Conservation (phyloP, 176 grass and related monocot species). For the Oryza australiensis region DNA sequence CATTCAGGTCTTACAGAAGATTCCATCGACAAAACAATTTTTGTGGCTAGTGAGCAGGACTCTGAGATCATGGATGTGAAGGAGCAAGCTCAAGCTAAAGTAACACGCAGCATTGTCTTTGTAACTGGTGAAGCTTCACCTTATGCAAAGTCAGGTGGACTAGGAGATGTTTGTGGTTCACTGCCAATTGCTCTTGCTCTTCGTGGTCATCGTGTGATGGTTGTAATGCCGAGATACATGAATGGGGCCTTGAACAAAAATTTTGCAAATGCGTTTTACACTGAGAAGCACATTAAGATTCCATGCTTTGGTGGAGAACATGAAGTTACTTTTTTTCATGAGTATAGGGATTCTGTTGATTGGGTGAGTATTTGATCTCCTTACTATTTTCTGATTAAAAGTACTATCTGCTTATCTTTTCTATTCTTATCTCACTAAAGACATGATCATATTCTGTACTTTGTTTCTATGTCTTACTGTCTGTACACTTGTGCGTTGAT, state of each 20-base stretch:
- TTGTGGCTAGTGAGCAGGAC: constrained; percentile 45
- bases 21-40: background rate
- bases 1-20: constrained; percentile 35
- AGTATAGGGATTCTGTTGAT: constrained; percentile 81
- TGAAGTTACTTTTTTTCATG: constrained; percentile 87
- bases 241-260: constrained; percentile 67
- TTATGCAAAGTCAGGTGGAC: constrained; percentile 91
- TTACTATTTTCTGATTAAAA: constrained; percentile 24
- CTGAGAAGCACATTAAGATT: constrained; percentile 60
- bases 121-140: constrained; percentile 86
- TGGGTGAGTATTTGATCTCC: constrained; percentile 60
- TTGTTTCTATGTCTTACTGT: constrained; percentile 17
- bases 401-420: background rate
- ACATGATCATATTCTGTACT: background rate
- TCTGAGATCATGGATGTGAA: constrained; percentile 23
- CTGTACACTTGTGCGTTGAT: background rate
- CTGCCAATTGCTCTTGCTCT: constrained; percentile 83
- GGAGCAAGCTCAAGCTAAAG: constrained; percentile 44
- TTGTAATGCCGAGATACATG: constrained; percentile 86
- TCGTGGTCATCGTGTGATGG: constrained; percentile 96
- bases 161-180: constrained; percentile 97
- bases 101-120: constrained; percentile 70
- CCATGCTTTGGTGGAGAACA: constrained; percentile 76
- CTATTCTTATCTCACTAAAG: background rate
- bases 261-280: constrained; percentile 49